Evolutionary conservation across 805 yeast species (phyloP).

Genomic region (Nakazawaea wyomingensis): DNA sequence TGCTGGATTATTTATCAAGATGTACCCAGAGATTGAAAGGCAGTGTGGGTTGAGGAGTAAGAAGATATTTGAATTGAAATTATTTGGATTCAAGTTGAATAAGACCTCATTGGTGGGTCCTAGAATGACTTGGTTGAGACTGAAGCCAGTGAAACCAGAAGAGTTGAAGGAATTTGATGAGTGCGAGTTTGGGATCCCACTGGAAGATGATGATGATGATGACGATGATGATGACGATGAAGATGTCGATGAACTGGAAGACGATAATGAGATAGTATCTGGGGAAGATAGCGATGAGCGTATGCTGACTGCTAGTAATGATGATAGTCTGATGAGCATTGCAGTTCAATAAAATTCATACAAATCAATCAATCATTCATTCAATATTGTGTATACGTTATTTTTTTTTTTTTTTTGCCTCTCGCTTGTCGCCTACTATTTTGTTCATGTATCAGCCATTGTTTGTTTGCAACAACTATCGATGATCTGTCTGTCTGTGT

Average conservation of each 20-base stretch:
- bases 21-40: slow-evolving; percentile 85
- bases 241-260: slow-evolving; percentile 21
- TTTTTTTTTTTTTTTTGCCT: too few species aligned
- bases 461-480: too few species aligned
- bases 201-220: slow-evolving; percentile 25
- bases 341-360: not conserved
- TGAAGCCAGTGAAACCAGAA: slow-evolving; percentile 57
- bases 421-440: too few species aligned
- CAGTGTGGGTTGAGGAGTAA: slow-evolving; percentile 61
- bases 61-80: slow-evolving; percentile 60
- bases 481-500: too few species aligned
- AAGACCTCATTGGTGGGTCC: slow-evolving; percentile 77
- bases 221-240: slow-evolving; percentile 11
- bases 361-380: too few species aligned
- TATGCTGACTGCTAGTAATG: slow-evolving; percentile 12
- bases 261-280: slow-evolving; percentile 1
- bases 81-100: slow-evolving; percentile 83
- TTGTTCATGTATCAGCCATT: too few species aligned
- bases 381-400: too few species aligned
- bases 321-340: slow-evolving; percentile 12
- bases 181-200: slow-evolving; percentile 61
- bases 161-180: slow-evolving; percentile 58
- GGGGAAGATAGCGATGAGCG: slow-evolving; percentile 10
- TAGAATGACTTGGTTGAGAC: slow-evolving; percentile 94
- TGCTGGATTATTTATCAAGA: slow-evolving; percentile 86